Conservation (phyloP, 257 asterid species). For the Plantago elongata region DNA sequence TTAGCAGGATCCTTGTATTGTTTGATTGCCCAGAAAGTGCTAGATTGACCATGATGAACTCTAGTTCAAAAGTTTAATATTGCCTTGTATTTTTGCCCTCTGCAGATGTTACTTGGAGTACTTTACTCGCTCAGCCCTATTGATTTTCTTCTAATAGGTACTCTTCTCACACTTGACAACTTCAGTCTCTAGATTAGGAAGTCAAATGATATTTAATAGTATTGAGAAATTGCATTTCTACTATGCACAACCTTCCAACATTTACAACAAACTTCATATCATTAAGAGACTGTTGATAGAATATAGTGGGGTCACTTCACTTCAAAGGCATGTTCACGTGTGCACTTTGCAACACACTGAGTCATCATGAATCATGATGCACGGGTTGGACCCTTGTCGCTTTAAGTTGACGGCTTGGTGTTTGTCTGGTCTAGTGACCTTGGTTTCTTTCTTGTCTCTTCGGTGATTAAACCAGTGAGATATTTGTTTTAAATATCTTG, state of each 20-base stretch:
- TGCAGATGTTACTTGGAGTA: slow-evolving; percentile 63
- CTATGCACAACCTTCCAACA: background rate
- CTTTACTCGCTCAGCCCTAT: slow-evolving; percentile 59
- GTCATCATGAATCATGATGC: background rate
- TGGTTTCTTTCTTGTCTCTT: no score
- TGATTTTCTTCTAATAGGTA: slow-evolving; percentile 69
- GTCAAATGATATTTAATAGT: background rate
- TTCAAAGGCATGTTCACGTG: background rate
- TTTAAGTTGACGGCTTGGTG: background rate
- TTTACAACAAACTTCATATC: background rate
- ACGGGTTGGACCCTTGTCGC: slow-evolving; percentile 1
- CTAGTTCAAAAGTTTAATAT: no score
- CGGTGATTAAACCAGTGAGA: no score
- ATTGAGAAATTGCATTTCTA: slow-evolving; percentile 1
- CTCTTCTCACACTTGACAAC: slow-evolving; percentile 5
- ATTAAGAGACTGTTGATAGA: background rate
- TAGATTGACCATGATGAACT: background rate
- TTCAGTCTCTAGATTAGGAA: background rate
- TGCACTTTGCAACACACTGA: no score
- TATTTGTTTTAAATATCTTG: background rate
- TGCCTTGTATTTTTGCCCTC: slow-evolving; percentile 12
- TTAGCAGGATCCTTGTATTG: no score
- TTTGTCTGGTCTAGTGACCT: background rate
- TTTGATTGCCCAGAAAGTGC: no score
- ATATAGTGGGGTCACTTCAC: background rate